These are phyloP conservation scores for Aciculoconidium aculeatum DNA, from an alignment of 805 yeast species.

Conservation along the genomic window DNA sequence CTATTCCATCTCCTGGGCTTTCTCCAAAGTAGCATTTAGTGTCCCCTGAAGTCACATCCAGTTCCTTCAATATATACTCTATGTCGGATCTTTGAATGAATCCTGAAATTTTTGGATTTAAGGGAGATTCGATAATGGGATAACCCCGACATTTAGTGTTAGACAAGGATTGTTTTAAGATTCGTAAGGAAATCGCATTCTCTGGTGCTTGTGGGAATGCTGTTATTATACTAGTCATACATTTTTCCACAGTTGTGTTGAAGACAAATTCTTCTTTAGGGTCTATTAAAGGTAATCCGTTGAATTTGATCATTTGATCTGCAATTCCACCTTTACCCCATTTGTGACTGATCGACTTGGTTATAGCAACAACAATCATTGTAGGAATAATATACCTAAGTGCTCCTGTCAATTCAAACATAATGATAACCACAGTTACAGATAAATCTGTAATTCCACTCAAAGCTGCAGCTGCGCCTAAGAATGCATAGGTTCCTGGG, in stretches of 20 bases:
- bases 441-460: slow-evolving; percentile 93
- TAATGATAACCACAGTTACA: slow-evolving; percentile 81
- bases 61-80: slow-evolving; percentile 15
- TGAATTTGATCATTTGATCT: slow-evolving; percentile 85
- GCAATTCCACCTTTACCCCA: slow-evolving; percentile 88
- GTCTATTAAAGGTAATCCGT: slow-evolving; percentile 80
- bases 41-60: slow-evolving; percentile 13
- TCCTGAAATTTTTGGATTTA: slow-evolving; percentile 39
- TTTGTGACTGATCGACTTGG: slow-evolving; percentile 70
- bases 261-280: slow-evolving; percentile 63
- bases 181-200: slow-evolving; percentile 22
- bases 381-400: slow-evolving; percentile 86
- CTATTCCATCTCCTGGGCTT: slow-evolving; percentile 7
- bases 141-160: slow-evolving; percentile 40
- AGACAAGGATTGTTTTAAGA: slow-evolving; percentile 26
- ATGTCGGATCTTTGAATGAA: slow-evolving; percentile 40
- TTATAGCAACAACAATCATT: slow-evolving; percentile 90
- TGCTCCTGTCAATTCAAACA: slow-evolving; percentile 91
- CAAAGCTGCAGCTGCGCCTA: slow-evolving; percentile 94
- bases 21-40: slow-evolving; percentile 3
- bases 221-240: slow-evolving; percentile 50
- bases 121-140: slow-evolving; percentile 45
- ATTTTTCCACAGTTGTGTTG: slow-evolving; percentile 40
- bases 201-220: slow-evolving; percentile 32
- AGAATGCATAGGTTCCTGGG: slow-evolving; percentile 91